These are phyloP conservation scores for Blastobotrys apis DNA, from an alignment of 1,139 yeast species.

Conservation along the genomic window DNA sequence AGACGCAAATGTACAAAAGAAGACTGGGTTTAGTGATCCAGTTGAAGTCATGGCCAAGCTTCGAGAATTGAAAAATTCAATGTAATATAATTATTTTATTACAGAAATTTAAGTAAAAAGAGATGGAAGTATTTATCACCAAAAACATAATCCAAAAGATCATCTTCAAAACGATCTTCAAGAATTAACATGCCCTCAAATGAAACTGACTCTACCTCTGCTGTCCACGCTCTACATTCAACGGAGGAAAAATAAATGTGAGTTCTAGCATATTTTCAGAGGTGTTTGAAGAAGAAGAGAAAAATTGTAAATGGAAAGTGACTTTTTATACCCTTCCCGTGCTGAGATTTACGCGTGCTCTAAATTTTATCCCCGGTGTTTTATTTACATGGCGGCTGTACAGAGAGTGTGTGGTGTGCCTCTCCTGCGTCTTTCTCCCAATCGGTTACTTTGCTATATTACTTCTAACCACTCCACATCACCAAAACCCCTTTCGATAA, in stretches of 20 bases:
- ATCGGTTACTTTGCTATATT: too few relatives aligned
- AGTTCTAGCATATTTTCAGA: constrained; percentile 59
- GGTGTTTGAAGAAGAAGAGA: constrained; percentile 20
- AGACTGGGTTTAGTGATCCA: constrained; percentile 42
- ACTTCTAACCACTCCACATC: too few relatives aligned
- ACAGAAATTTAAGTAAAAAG: too few relatives aligned
- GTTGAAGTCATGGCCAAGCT: constrained; percentile 60
- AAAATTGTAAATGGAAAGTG: not conserved
- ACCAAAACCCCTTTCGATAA: not conserved
- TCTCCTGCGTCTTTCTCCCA: too few relatives aligned
- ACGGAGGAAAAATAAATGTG: constrained; percentile 37
- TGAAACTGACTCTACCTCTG: constrained; percentile 49
- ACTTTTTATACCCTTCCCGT: not conserved
- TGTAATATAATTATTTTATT: constrained; percentile 28
- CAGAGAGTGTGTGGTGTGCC: too few relatives aligned
- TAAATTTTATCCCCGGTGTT: too few relatives aligned
- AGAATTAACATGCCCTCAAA: not conserved
- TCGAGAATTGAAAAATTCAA: constrained; percentile 64
- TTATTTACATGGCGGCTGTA: too few relatives aligned
- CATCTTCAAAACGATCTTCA: not conserved
- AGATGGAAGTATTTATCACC: too few relatives aligned
- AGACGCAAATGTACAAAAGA: constrained; percentile 53
- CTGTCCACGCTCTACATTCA: constrained; percentile 60
- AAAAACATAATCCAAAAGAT: not conserved
- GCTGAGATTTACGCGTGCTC: constrained; percentile 2